phyloP scores from a whole-genome alignment of 108 stramenopile species.

The Cyclotella sp. region DNA sequence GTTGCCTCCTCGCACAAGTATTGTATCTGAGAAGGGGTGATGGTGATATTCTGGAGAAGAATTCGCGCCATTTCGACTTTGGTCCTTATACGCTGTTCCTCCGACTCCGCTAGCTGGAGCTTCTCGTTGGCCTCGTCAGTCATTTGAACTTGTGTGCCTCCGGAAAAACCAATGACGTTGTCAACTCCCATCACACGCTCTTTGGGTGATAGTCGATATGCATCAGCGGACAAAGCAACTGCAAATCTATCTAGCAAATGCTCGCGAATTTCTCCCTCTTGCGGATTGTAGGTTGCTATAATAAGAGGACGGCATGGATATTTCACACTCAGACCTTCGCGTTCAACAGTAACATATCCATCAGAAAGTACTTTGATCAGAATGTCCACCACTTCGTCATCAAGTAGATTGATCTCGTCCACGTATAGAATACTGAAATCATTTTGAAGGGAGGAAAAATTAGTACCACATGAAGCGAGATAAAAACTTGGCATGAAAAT shows the following conservation, averaged over 20 bases:
- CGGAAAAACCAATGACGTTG: constrained; percentile 51
- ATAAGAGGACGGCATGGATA: constrained; percentile 73
- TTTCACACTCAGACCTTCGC: constrained; percentile 67
- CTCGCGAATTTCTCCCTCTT: constrained; percentile 77
- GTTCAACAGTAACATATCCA: constrained; percentile 65
- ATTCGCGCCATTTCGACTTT: constrained; percentile 65
- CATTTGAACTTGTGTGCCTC: constrained; percentile 32
- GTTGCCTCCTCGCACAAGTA: constrained; percentile 83
- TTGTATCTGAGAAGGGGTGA: constrained; percentile 52
- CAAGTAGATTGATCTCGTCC: constrained; percentile 80
- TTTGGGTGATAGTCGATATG: constrained; percentile 48
- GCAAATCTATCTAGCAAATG: constrained; percentile 78
- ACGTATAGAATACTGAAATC: constrained; percentile 72
- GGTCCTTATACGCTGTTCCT: constrained; percentile 64
- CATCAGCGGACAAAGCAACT: constrained; percentile 64
- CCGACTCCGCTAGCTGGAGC: constrained; percentile 33
- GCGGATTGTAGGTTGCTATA: constrained; percentile 80
- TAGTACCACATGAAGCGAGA: background rate
- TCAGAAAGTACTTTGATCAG: constrained; percentile 63
- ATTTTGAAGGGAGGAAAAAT: constrained; percentile 26
- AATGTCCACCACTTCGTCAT: constrained; percentile 66
- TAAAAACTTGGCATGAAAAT: background rate
- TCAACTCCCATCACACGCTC: constrained; percentile 64
- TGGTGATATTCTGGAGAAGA: constrained; percentile 43
- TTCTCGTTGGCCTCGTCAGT: constrained; percentile 24